Base-by-base conservation (phyloP, 768 basidiomycete genomes). In the Xanthoconium purpureum region DNA sequence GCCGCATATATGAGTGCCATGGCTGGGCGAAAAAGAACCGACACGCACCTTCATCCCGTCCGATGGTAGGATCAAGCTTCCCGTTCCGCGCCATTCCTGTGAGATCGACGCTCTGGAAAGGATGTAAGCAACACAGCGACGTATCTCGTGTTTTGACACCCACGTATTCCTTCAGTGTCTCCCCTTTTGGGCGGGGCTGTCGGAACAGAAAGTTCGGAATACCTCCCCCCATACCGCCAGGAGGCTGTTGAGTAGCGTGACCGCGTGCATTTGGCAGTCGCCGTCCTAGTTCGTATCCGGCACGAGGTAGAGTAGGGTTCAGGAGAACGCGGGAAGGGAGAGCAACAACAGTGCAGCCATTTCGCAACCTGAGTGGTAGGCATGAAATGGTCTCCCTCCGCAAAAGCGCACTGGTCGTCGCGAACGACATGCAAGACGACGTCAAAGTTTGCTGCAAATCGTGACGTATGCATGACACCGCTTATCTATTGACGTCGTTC, bases 31-130 rank as follows among this genome's bases (percentile, higher is more conserved):
- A 45, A 59, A 15, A 37, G 18, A 39, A 35, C 29, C 2, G 8
- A 33, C 18, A 52, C 65, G 24, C 58, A 81, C 89, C 90, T 74
- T 93, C 90, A 57, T 93, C 91, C 65, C 91, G 75, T 4, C 94
- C 94, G 69, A 97, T 97, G 7, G 84, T 87, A 1, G 94, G 94
- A 70, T 97, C 94, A 3, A 96, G 76, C 68, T 94, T 94, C 30
- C 94, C 94, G 36, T 87, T 76, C 61, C 77, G 82, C 3, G 94
- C 94, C 63, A 93, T 75, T 62, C 92, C 86, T 0, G 92, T 97
- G 29, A 95, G 71, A 65, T 96, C 94, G 2, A 85, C 77, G 59
- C 89, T 91, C 90, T 92, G 56, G 4, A 37, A 28, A 29, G 14
- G 17, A 32, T 12, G 18, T 47, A 17, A 47, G 42, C 15, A 24